phyloP scores from a whole-genome alignment of 2,329 filamentous ascomycete genomes.

The Dryadomyces sulphureus region DNA sequence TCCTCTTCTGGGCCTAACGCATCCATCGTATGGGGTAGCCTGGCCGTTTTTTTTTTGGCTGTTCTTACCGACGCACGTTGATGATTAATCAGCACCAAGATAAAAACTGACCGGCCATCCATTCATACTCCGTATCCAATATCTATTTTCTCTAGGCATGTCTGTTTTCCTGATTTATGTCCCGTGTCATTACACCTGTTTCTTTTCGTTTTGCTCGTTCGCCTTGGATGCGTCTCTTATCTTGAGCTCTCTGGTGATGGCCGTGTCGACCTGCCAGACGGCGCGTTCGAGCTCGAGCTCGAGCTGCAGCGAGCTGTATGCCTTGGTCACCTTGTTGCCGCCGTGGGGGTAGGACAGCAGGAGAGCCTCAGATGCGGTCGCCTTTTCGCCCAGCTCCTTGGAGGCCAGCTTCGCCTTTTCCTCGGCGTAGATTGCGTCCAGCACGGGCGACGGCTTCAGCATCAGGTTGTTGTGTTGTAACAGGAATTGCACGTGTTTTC shows the following conservation, averaged over 20 bases:
- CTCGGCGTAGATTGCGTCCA: constrained; percentile 58
- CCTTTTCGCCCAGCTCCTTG: background rate
- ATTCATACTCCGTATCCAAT: too few species aligned
- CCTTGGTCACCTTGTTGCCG: constrained; percentile 23
- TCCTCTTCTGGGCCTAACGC: background rate
- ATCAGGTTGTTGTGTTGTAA: constrained; percentile 57
- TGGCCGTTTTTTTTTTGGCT: too few species aligned
- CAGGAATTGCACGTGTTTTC: constrained; percentile 72
- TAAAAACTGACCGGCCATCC: too few species aligned
- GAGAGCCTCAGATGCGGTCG: constrained; percentile 14
- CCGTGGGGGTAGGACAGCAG: constrained; percentile 19
- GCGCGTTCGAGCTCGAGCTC: constrained; percentile 61
- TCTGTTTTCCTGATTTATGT: too few species aligned
- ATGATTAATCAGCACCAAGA: too few species aligned
- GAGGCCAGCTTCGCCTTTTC: background rate
- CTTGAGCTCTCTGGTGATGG: constrained; percentile 26
- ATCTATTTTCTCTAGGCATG: too few species aligned
- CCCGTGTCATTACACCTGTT: too few species aligned
- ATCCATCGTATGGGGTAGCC: background rate
- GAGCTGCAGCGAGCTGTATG: constrained; percentile 53
- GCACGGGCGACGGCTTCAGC: constrained; percentile 46
- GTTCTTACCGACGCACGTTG: too few species aligned
- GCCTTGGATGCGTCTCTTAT: constrained; percentile 4
- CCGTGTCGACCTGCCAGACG: constrained; percentile 54
- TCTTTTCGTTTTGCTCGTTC: background rate